Evolutionary conservation across 208 protist species (phyloP).

Genomic region (Leishmania guyanensis): DNA sequence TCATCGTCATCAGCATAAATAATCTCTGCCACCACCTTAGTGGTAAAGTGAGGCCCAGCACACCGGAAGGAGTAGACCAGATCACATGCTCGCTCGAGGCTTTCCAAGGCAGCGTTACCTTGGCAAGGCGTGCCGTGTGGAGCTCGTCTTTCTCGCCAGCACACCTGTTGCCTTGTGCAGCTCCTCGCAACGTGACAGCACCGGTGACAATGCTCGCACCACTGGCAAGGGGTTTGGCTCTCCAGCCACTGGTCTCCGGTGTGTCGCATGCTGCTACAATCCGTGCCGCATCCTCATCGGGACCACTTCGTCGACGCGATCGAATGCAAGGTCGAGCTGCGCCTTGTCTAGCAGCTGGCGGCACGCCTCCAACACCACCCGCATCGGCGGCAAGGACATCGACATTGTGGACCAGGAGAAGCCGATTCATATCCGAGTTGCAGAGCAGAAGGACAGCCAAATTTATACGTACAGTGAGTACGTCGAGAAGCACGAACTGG

Average conservation of each 20-base stretch:
- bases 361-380: constrained; percentile 34
- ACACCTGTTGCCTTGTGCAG: constrained; percentile 3
- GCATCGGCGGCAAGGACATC: constrained; percentile 68
- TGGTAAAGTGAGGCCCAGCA: not conserved
- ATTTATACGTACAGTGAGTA: constrained; percentile 86
- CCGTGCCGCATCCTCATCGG: not conserved
- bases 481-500: constrained; percentile 68
- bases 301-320: not conserved
- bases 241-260: not conserved
- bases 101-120: not conserved
- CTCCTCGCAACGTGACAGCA: not conserved
- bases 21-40: not conserved
- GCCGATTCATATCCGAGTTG: constrained; percentile 72
- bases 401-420: constrained; percentile 70
- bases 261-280: not conserved
- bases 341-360: constrained; percentile 11
- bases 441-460: constrained; percentile 72
- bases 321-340: not conserved
- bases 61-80: not conserved
- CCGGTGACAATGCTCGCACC: not conserved
- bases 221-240: not conserved
- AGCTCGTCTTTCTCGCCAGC: not conserved
- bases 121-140: not conserved
- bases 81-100: not conserved
- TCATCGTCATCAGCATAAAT: not conserved